Conservation (phyloP, 805 yeast genomes). For the Candida maltosa region DNA sequence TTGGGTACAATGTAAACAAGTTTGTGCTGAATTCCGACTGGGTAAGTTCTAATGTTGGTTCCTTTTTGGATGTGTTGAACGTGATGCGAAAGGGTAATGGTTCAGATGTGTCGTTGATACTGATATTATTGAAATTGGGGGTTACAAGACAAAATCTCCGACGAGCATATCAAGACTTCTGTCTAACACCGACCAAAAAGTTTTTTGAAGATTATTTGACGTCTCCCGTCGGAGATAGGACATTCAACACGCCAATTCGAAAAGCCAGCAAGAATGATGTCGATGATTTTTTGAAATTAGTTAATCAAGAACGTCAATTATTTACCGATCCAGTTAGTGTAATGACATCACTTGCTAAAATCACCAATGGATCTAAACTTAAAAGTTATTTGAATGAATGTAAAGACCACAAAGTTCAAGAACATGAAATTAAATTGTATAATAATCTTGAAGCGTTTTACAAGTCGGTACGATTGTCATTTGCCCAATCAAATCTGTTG, state of each 20-base stretch:
- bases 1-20: conserved; percentile 42
- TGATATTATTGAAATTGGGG: conserved; percentile 22
- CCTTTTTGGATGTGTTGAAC: conserved; percentile 48
- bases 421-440: conserved; percentile 10
- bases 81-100: conserved; percentile 33
- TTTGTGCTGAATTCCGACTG: conserved; percentile 49
- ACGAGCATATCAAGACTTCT: neutral
- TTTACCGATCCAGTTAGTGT: conserved; percentile 22
- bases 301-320: conserved; percentile 14
- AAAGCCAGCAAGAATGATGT: neutral
- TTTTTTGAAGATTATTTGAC: neutral
- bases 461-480: conserved; percentile 16
- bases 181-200: neutral
- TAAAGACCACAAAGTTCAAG: too few relatives aligned
- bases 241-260: neutral
- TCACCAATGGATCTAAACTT: conserved; percentile 33
- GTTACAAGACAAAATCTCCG: neutral
- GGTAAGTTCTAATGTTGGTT: conserved; percentile 42
- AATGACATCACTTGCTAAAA: conserved; percentile 25
- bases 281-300: conserved; percentile 9
- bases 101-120: conserved; percentile 29
- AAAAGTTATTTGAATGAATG: conserved; percentile 18
- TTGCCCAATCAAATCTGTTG: conserved; percentile 25
- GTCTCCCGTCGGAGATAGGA: neutral
- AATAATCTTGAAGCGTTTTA: conserved; percentile 17